A percentile compares a stretch with the other conserved stretches of the same genome.
Evolutionary conservation across 106 monocot species (phyloP).

Genomic region (Dendrobium catenatum): DNA sequence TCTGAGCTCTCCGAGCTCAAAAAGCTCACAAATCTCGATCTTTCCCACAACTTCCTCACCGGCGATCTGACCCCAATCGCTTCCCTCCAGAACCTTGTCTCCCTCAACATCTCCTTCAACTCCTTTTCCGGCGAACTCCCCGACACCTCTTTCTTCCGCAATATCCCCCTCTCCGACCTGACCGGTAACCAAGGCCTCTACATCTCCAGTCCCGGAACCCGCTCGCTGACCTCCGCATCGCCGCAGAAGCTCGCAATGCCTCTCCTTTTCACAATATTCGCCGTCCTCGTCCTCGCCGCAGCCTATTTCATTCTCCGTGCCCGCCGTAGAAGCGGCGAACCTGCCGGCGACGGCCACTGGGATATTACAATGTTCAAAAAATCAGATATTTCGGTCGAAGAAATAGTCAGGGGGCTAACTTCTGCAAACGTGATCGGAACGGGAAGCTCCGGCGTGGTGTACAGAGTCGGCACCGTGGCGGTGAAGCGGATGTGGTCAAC

Average conservation of each 20-base stretch:
- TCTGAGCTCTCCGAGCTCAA: constrained; percentile 36
- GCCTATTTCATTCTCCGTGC: constrained; percentile 34
- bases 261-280: constrained; percentile 45
- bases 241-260: constrained; percentile 50
- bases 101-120: constrained; percentile 85
- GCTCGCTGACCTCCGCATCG: neutral
- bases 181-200: constrained; percentile 56
- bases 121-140: constrained; percentile 79
- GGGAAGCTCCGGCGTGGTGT: constrained; percentile 93
- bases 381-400: constrained; percentile 56
- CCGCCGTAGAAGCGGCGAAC: constrained; percentile 1
- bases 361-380: constrained; percentile 85
- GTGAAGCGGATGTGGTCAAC: constrained; percentile 93
- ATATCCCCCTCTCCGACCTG: constrained; percentile 57
- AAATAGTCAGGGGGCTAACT: constrained; percentile 44
- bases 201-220: constrained; percentile 15
- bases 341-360: constrained; percentile 32
- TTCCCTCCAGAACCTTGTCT: constrained; percentile 56
- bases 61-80: constrained; percentile 45
- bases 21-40: constrained; percentile 68
- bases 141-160: constrained; percentile 65
- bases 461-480: constrained; percentile 62
- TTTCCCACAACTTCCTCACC: constrained; percentile 74
- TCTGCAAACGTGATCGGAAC: constrained; percentile 85
- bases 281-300: constrained; percentile 38